Conservation (phyloP, 495 filamentous ascomycete genomes). For the Lepraria neglecta region DNA sequence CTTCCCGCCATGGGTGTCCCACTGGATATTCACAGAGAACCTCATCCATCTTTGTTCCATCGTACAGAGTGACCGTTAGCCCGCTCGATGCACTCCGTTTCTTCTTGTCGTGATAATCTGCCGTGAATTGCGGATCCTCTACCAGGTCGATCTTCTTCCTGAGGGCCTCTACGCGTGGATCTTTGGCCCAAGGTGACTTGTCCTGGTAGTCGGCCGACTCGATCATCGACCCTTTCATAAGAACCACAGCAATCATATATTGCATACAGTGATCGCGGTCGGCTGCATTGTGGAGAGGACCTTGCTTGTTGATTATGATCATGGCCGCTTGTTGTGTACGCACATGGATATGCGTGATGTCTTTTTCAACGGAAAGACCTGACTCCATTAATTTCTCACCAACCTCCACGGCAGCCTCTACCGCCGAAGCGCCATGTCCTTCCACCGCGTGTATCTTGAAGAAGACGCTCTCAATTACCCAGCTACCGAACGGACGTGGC, state of each 20-base stretch:
- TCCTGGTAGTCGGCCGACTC: constrained; percentile 37
- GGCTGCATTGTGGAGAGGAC: constrained; percentile 36
- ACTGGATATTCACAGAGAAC: constrained; percentile 79
- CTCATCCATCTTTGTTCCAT: constrained; percentile 54
- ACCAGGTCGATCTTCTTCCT: constrained; percentile 33
- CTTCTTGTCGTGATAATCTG: constrained; percentile 35
- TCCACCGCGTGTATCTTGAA: constrained; percentile 40
- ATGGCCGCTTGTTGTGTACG: constrained; percentile 36
- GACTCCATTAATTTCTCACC: neutral
- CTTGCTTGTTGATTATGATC: constrained; percentile 40
- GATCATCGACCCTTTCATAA: constrained; percentile 34
- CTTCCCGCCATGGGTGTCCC: constrained; percentile 66
- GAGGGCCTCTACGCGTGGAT: constrained; percentile 28
- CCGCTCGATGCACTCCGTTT: constrained; percentile 29
- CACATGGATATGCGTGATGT: constrained; percentile 32
- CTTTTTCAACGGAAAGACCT: constrained; percentile 18
- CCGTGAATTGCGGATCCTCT: constrained; percentile 32
- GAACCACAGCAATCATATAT: constrained; percentile 38
- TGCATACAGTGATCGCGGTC: constrained; percentile 62
- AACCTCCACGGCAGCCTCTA: constrained; percentile 33
- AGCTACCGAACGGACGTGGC: constrained; percentile 33
- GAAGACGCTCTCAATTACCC: constrained; percentile 36
- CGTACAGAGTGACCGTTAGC: constrained; percentile 28
- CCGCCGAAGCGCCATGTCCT: constrained; percentile 37
- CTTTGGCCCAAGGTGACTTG: constrained; percentile 33